phyloP scores from a whole-genome alignment of 1,139 yeast genomes.

The Hemisphaericaspora xylanilytica region DNA sequence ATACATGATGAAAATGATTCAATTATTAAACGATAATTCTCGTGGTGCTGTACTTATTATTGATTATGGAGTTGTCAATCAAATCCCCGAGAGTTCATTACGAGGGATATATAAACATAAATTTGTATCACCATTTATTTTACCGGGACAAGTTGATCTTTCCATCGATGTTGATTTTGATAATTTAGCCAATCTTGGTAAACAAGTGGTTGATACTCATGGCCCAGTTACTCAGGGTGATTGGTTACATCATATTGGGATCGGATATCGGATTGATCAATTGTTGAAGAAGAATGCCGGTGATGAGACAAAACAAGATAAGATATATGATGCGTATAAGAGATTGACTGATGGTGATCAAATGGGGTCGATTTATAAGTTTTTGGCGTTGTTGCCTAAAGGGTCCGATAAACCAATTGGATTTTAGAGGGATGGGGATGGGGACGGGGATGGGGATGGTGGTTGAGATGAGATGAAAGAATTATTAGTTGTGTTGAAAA shows the following conservation, averaged over 20 bases:
- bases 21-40: constrained; percentile 34
- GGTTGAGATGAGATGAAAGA: too few species aligned
- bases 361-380: constrained; percentile 81
- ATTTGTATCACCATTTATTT: constrained; percentile 71
- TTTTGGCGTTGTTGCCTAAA: constrained; percentile 59
- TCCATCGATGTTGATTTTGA: constrained; percentile 83
- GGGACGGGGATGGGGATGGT: background rate
- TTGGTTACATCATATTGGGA: constrained; percentile 75
- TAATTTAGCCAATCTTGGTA: constrained; percentile 39
- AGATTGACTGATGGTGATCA: constrained; percentile 63
- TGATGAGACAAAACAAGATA: constrained; percentile 37
- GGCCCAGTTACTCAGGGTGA: constrained; percentile 81
- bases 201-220: constrained; percentile 24
- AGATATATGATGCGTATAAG: constrained; percentile 55
- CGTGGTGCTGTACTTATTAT: constrained; percentile 67
- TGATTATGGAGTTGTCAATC: constrained; percentile 71
- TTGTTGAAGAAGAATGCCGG: constrained; percentile 34
- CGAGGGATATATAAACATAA: constrained; percentile 74
- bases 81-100: constrained; percentile 57
- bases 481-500: too few species aligned
- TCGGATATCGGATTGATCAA: constrained; percentile 67
- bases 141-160: constrained; percentile 79
- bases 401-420: constrained; percentile 39
- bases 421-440: constrained; percentile 18
- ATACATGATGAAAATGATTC: constrained; percentile 46